A percentile compares a stretch with the other conserved stretches of the same genome.
Conservation (phyloP, 1,284 basidiomycete genomes). For the Tylopilus sp. region DNA sequence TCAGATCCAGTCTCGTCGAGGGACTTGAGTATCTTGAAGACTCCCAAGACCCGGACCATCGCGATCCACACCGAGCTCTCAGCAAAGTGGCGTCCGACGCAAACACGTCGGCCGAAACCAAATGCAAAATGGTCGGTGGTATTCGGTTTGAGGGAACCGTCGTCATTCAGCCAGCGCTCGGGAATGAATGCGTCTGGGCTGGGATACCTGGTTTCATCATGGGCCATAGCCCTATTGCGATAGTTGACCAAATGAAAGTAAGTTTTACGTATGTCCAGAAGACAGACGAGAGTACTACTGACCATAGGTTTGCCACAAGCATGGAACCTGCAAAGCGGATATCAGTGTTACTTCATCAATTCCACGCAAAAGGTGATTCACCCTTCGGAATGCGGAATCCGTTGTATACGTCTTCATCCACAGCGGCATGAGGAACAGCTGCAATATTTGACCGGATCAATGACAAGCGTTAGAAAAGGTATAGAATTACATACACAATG, state of each 20-base stretch:
- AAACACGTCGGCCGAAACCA: slow-evolving; percentile 22
- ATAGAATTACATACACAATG: too few relatives aligned
- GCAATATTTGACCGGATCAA: neutral
- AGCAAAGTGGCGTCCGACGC: slow-evolving; percentile 19
- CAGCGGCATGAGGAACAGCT: slow-evolving; percentile 23
- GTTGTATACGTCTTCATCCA: too few relatives aligned
- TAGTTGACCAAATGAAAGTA: slow-evolving; percentile 3
- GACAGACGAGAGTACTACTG: neutral
- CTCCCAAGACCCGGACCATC: too few relatives aligned
- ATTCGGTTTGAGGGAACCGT: too few relatives aligned
- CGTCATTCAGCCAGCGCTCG: too few relatives aligned
- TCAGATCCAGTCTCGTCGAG: slow-evolving; percentile 22
- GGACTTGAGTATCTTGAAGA: slow-evolving; percentile 13
- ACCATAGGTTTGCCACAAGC: slow-evolving; percentile 21
- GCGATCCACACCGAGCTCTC: too few relatives aligned
- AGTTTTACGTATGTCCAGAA: slow-evolving; percentile 13
- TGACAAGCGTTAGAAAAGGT: neutral
- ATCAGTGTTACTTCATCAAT: neutral
- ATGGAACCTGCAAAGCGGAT: slow-evolving; percentile 7
- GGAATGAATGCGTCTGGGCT: too few relatives aligned
- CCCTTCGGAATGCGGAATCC: too few relatives aligned
- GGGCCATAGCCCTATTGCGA: too few relatives aligned
- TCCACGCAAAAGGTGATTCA: neutral
- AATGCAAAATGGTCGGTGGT: slow-evolving; percentile 4
- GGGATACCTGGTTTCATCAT: too few relatives aligned